These are phyloP conservation scores for Agaricus blazei DNA, from an alignment of 768 basidiomycete species.

Conservation along the genomic window DNA sequence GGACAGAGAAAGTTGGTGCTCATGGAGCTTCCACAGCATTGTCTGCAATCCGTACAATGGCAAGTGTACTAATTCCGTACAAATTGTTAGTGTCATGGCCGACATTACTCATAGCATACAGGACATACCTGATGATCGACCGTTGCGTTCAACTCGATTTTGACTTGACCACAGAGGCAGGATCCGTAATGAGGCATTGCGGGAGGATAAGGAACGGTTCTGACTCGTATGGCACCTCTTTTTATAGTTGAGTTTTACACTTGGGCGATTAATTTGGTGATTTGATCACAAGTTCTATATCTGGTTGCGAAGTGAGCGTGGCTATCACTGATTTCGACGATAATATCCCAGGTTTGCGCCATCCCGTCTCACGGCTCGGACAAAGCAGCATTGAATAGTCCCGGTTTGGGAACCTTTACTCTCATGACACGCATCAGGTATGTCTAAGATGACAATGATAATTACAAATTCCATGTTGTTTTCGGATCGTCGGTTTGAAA, in stretches of 20 bases:
- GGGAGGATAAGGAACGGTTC: neutral
- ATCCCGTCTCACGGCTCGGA: too few relatives aligned
- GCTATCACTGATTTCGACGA: too few relatives aligned
- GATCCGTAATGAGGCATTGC: constrained; percentile 15
- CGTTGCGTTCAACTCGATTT: constrained; percentile 16
- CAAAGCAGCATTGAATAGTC: too few relatives aligned
- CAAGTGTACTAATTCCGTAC: constrained; percentile 20
- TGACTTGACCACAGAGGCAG: constrained; percentile 29
- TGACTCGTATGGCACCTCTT: neutral
- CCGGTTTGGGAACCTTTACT: too few relatives aligned
- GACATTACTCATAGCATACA: neutral
- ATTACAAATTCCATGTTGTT: too few relatives aligned
- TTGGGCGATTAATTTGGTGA: neutral
- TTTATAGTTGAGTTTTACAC: neutral
- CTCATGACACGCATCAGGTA: too few relatives aligned
- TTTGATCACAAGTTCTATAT: too few relatives aligned
- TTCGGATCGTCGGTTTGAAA: too few relatives aligned
- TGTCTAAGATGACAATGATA: too few relatives aligned
- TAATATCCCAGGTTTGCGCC: too few relatives aligned
- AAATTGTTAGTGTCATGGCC: neutral
- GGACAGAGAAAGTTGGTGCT: constrained; percentile 30
- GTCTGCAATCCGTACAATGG: constrained; percentile 30
- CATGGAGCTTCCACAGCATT: constrained; percentile 30
- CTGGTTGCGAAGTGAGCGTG: too few relatives aligned
- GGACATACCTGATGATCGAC: constrained; percentile 22